These are phyloP conservation scores for Penicillium coffeae DNA, from an alignment of 495 filamentous ascomycete species.

Conservation along the genomic window DNA sequence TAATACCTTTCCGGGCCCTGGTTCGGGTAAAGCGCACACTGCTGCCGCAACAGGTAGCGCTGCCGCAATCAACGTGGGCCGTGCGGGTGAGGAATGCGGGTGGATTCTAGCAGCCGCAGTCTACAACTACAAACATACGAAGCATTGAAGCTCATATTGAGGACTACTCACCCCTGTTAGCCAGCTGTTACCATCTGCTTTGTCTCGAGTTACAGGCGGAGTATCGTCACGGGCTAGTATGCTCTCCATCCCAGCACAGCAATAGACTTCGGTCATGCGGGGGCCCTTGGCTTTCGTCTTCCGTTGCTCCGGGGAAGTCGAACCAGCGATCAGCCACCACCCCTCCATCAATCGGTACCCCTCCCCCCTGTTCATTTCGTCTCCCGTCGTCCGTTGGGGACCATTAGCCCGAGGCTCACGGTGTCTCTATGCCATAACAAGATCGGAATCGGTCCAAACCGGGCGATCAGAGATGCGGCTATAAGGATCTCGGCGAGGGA, in stretches of 20 bases:
- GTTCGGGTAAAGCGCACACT: background rate
- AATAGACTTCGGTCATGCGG: slow-evolving; percentile 36
- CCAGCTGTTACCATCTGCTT: too few species aligned
- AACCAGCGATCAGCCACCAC: background rate
- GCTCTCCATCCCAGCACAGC: slow-evolving; percentile 5
- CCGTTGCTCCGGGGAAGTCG: slow-evolving; percentile 44
- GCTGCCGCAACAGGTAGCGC: slow-evolving; percentile 1
- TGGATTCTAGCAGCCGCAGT: background rate
- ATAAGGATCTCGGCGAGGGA: background rate
- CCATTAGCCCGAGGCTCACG: slow-evolving; percentile 23
- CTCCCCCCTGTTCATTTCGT: background rate
- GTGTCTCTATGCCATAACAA: too few species aligned
- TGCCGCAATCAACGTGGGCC: slow-evolving; percentile 1
- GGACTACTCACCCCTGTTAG: too few species aligned
- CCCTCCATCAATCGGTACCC: slow-evolving; percentile 1
- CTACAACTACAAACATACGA: background rate
- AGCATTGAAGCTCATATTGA: too few species aligned
- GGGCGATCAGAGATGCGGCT: background rate
- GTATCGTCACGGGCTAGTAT: too few species aligned
- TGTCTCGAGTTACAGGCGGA: too few species aligned
- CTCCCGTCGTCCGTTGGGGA: slow-evolving; percentile 1
- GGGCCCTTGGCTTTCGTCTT: slow-evolving; percentile 31
- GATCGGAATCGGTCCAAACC: background rate
- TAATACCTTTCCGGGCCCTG: background rate
- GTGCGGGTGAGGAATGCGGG: slow-evolving; percentile 4